Evolutionary conservation across 1,284 basidiomycete genomes (phyloP), one percentile per base, ranked within the genome.

Genomic region (Trichosporon sp.): DNA sequence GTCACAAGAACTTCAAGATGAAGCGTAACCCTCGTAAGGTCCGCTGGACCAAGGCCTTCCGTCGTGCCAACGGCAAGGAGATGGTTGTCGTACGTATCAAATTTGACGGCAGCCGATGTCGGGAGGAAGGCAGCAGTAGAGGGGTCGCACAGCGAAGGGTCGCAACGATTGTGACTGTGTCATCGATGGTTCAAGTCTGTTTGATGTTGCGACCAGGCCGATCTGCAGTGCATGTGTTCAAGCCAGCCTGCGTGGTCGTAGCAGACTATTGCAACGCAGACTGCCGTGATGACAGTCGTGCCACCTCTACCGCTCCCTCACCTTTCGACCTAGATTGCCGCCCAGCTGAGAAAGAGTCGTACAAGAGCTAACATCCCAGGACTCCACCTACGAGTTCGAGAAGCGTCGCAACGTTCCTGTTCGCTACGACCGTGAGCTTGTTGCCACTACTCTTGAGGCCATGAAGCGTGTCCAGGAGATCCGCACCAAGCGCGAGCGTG

Each of bases 1-100:
- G 94, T 83, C 93, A 96, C 84, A 98, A 98, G 86, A 98, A 97
- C 86, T 98, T 98, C 89, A 98, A 98, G 86, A 98, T 99, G 96
- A 99, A 99, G 88, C 92, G 97, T 67, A 99, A 99, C 86, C 97
- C 97, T 65, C 90, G 97, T 76, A 99, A 99, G 86, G 96, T 99
- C 67, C 89, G 94, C 79, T 99, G 97, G 97, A 99, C 97, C 69
- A 99, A 99, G 86, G 97, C 97, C 16, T 99, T 99, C 89, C 90
- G 97, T 78, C 98, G 96, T 84, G 94, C 97, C 31, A 93, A 95
- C 71, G 97, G 97, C 75, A 99, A 99, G 87, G 97, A 99, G 86
- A 99, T 99, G 97, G 96, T 93, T 12, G 92, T 99, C 80, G 94
- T 96, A 80, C 84, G 92, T 85, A 26, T 35, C 26, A 16, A n/a